Evolutionary conservation across 805 yeast genomes (phyloP).

Genomic region (Yarrowia divulgata): DNA sequence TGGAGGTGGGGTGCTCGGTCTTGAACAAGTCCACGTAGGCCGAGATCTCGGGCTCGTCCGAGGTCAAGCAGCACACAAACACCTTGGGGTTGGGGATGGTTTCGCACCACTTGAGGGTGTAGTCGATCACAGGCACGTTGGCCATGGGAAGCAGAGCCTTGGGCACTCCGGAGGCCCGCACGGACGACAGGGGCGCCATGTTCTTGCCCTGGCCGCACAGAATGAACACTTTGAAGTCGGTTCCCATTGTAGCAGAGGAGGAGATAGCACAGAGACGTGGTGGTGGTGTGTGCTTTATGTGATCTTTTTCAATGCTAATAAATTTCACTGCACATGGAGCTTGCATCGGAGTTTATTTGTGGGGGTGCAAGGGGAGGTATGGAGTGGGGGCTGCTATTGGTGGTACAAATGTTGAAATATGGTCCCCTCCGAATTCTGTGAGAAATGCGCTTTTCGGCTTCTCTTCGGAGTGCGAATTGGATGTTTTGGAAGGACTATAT

Average conservation of each 20-base stretch:
- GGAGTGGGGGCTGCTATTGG: too few species aligned
- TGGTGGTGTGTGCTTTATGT: background rate
- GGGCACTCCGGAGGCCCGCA: slow-evolving; percentile 68
- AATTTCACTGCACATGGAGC: slow-evolving; percentile 23
- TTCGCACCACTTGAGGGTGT: slow-evolving; percentile 93
- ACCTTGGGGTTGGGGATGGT: slow-evolving; percentile 56
- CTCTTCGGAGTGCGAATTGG: background rate
- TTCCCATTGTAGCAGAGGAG: slow-evolving; percentile 46
- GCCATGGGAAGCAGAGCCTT: slow-evolving; percentile 92
- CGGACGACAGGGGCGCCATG: slow-evolving; percentile 70
- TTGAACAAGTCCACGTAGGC: slow-evolving; percentile 15
- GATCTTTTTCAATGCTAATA: slow-evolving; percentile 4
- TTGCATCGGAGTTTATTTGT: slow-evolving; percentile 12
- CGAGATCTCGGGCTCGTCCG: slow-evolving; percentile 6
- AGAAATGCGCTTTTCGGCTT: background rate
- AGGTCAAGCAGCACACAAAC: slow-evolving; percentile 28
- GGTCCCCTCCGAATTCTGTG: too few species aligned
- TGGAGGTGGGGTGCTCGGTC: background rate
- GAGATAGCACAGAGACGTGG: background rate
- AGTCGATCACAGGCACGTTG: slow-evolving; percentile 84
- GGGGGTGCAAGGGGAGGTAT: background rate
- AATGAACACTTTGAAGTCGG: slow-evolving; percentile 93
- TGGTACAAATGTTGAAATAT: too few species aligned
- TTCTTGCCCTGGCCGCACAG: slow-evolving; percentile 85
- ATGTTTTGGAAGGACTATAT: background rate